Conservation (phyloP, 139 green algal genomes). For the Klebsormidium nitens region DNA sequence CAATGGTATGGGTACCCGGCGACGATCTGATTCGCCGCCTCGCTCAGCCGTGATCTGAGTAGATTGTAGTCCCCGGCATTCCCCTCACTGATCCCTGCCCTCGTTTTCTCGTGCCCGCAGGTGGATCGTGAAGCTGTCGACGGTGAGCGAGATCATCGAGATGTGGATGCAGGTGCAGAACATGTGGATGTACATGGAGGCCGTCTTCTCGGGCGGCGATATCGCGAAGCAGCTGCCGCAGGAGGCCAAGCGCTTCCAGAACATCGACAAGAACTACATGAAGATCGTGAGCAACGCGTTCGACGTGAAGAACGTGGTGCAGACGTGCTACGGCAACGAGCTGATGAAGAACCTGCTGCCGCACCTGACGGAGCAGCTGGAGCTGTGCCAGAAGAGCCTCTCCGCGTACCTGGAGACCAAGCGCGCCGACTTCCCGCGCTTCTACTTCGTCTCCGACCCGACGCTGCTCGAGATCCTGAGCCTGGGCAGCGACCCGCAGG, state of each 20-base stretch:
- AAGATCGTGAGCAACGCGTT: conserved; percentile 81
- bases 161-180: conserved; percentile 88
- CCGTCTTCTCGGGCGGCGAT: conserved; percentile 88
- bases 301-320: conserved; percentile 77
- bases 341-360: conserved; percentile 86
- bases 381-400: conserved; percentile 92
- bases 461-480: conserved; percentile 95
- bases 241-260: conserved; percentile 91
- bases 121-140: conserved; percentile 74
- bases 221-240: conserved; percentile 93
- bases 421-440: conserved; percentile 88
- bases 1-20: no score
- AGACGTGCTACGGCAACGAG: conserved; percentile 77
- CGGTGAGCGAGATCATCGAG: conserved; percentile 86
- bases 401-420: conserved; percentile 91
- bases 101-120: no score
- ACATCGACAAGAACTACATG: conserved; percentile 96
- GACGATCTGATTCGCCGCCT: no score
- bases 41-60: no score
- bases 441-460: conserved; percentile 96
- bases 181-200: conserved; percentile 97
- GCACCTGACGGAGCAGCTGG: conserved; percentile 87
- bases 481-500: conserved; percentile 79
- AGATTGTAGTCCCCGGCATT: no score
- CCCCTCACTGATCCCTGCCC: no score